Evolutionary conservation across 2,329 filamentous ascomycete genomes (phyloP), one percentile per base, ranked within the genome.

Genomic region (Xylaria multiplex): DNA sequence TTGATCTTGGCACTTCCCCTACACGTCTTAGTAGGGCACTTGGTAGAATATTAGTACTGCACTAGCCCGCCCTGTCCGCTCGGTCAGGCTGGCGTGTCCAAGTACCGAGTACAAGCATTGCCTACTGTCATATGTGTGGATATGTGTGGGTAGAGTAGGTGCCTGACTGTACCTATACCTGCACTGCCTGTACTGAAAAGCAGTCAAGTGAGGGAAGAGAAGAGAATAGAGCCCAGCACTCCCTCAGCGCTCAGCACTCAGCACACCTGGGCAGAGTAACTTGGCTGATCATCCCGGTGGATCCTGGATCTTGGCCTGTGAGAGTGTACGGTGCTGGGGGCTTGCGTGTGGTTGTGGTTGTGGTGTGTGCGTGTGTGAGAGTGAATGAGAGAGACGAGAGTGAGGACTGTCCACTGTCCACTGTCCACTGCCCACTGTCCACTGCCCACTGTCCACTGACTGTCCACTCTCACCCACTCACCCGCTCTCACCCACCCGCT

Each of bases 401-500:
- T 27, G 27, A 19, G 19, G 19, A 19, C 19, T 19, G 52, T 37
- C 35, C 35, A 30, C 49, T 24, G 3, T 16, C 13, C 19, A 6
- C 35, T 37, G 6, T 19, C 19, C 19, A 19, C 19, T 19, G 19
- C 19, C 19, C 19, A 19, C 19, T 19, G 19, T 19, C 19, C 19
- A 19, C 19, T 61, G 52, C 52, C 35, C 35, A 30, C 49, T 24
- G 3, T 16, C 13, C 19, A 6, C 35, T 37, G 6, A 37, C 35
- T 37, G 8, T 37, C 45, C n/a, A 22, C 45, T 48, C 45, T 48
- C 45, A 50, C 46, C 19, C 24, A n/a, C 27, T 64, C 62, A 70
- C 71, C 72, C 72, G 67, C 68, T 69, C 70, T 72, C 72, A 67
- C 67, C 69, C 11, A 8, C 66, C 66, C 63, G 45, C 69, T 67